Conservation (phyloP, 495 filamentous ascomycete species). For the Barbatosphaeria neglecta region DNA sequence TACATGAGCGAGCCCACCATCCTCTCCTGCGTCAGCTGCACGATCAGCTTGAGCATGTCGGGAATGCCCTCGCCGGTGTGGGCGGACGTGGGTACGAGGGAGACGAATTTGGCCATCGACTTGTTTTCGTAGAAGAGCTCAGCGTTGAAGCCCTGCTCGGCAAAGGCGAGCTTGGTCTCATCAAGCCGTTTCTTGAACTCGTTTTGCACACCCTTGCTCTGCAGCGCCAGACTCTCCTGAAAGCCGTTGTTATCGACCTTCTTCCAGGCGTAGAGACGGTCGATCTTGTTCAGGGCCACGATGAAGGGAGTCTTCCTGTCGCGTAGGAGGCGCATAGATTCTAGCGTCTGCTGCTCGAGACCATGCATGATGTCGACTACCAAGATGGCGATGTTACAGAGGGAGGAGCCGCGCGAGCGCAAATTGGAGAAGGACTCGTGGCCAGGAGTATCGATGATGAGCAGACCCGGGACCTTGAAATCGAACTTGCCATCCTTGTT, state of each 20-base stretch:
- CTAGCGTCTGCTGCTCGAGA: conserved; percentile 92
- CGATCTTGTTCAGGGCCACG: conserved; percentile 98
- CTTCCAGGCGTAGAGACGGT: conserved; percentile 98
- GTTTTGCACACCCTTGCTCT: conserved; percentile 88
- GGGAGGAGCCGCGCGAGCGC: conserved; percentile 86
- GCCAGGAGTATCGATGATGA: conserved; percentile 97
- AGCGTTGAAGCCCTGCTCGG: conserved; percentile 95
- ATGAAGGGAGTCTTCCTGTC: conserved; percentile 97
- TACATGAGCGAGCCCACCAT: conserved; percentile 99
- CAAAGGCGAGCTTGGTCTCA: conserved; percentile 84
- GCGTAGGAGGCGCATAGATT: conserved; percentile 89
- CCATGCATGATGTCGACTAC: conserved; percentile 99
- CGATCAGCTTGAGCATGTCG: conserved; percentile 94
- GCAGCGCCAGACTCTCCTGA: conserved; percentile 75
- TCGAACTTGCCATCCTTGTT: conserved; percentile 85
- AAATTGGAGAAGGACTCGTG: conserved; percentile 99
- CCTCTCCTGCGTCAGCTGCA: conserved; percentile 85
- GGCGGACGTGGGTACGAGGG: conserved; percentile 90
- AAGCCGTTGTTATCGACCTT: conserved; percentile 97
- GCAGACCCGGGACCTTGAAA: conserved; percentile 93
- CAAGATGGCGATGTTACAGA: conserved; percentile 98
- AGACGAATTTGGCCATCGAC: conserved; percentile 86
- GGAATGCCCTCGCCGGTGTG: conserved; percentile 98
- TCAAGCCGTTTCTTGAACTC: conserved; percentile 89
- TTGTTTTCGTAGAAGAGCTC: conserved; percentile 97